Conservation (phyloP, 768 basidiomycete genomes). For the Amanita molliuscula region DNA sequence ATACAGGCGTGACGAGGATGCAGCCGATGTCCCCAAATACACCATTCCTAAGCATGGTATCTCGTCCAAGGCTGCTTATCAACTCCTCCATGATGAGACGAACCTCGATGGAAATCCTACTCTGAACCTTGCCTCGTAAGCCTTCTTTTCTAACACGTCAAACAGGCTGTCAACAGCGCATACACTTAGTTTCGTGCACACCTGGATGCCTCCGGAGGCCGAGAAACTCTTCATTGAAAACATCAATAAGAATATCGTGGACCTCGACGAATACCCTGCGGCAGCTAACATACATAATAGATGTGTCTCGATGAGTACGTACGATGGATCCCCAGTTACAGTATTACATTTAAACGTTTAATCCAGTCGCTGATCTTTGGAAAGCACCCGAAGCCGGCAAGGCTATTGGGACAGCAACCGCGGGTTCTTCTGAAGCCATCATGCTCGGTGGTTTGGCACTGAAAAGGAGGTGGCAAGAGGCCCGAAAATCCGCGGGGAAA, state of each 20-base stretch:
- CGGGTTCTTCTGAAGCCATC: constrained; percentile 58
- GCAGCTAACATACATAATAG: constrained; percentile 42
- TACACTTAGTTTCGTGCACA: constrained; percentile 34
- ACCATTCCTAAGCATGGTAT: constrained; percentile 33
- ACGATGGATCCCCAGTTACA: background rate
- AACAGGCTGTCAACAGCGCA: background rate
- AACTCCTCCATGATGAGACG: constrained; percentile 46
- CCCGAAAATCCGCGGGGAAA: constrained; percentile 48
- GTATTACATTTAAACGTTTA: constrained; percentile 5
- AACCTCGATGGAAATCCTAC: constrained; percentile 46
- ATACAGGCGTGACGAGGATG: constrained; percentile 32
- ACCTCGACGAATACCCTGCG: constrained; percentile 59
- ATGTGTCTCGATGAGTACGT: constrained; percentile 43
- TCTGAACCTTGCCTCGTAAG: constrained; percentile 57
- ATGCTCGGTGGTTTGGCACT: constrained; percentile 62
- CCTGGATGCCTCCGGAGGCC: constrained; percentile 48
- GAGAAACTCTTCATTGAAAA: constrained; percentile 52
- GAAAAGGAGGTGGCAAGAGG: constrained; percentile 59
- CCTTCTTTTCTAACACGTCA: constrained; percentile 10
- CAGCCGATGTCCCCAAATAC: constrained; percentile 32
- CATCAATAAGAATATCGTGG: constrained; percentile 54
- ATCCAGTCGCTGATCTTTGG: constrained; percentile 47
- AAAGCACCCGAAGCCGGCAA: constrained; percentile 46
- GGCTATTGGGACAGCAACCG: constrained; percentile 54
- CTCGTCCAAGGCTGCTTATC: constrained; percentile 33